Evolutionary conservation across 2,329 filamentous ascomycete genomes (phyloP), one percentile per base, ranked within the genome.

Genomic region (Karstenula rhodostoma): DNA sequence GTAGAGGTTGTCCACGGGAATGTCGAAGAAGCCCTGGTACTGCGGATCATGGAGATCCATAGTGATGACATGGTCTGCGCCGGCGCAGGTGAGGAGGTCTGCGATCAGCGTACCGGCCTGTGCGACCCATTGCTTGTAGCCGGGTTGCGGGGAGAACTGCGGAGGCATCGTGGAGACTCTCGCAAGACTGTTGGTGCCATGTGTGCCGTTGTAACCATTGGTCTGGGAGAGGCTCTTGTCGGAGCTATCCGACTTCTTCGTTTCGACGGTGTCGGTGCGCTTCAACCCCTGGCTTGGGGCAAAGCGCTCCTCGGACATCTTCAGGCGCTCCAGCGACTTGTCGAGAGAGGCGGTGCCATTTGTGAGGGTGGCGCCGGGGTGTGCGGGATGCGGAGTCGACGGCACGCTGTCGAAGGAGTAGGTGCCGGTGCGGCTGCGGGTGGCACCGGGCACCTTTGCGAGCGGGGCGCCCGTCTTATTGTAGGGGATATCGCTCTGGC

Each of bases 21-120:
- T 97, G 75, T 99, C 94, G 75, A 99, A 98, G 84, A 97, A 99
- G 56, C 95, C 95, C 80, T 99, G 95, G 75, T 98, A 98, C 79
- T 99, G 93, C 44, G 93, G 91, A 78, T 97, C 94, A 54, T 77
- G 74, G 55, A 99, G 86, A 75, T 99, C 95, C 91, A 99, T 96
- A 33, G 94, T 97, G 77, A 98, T 97, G 76, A 95, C 90, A 79
- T 98, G 95, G 78, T 99, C 94, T 48, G 95, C 93, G 66, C 95
- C 95, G 65, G 95, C 94, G 80, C 94, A 97, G 43, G 93, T 97
- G 67, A 99, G 84, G 47, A 99, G 87, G 77, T 98, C 94, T 53
- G 95, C 95, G 51, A 99, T 91, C 59, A 99, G 86, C 32, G 94
- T 98, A 61, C 95, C 95, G 44, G 95, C 94, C 81, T 98, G 95